Percentiles rank a stretch among this genome's conserved stretches.
Conservation (phyloP, 345 rosid species). For the Erodium maritimum region DNA sequence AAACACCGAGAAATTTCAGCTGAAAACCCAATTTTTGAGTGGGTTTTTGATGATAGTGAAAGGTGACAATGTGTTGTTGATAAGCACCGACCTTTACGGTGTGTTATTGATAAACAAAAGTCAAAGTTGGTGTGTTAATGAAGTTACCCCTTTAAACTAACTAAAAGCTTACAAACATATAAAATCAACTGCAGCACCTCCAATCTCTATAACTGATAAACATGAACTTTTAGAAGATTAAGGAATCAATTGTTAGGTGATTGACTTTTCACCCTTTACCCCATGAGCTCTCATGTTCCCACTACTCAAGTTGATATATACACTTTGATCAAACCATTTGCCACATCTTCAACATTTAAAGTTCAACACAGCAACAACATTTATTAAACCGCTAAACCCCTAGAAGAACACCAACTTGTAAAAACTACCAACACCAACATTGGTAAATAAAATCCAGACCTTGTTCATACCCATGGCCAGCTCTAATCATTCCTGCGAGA, state of each 20-base stretch:
- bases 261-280: no score
- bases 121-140: no score
- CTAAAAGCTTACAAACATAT: background rate
- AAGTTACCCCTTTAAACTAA: no score
- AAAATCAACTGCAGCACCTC: background rate
- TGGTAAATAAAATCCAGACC: conserved; percentile 21
- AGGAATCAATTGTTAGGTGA: no score
- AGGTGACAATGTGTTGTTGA: no score
- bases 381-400: background rate
- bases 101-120: no score
- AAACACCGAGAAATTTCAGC: no score
- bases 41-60: no score
- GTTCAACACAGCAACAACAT: background rate
- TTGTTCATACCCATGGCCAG: conserved; percentile 48
- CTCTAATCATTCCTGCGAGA: conserved; percentile 84
- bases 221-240: background rate
- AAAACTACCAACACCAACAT: background rate
- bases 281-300: no score
- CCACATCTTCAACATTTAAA: background rate
- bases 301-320: no score
- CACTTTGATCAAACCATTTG: background rate
- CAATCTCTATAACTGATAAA: background rate
- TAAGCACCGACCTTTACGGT: no score
- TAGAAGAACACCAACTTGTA: background rate
- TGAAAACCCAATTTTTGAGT: no score